These are phyloP conservation scores for Eucalyptus guilfoylei DNA, from an alignment of 345 rosid genomes.

Conservation along the genomic window DNA sequence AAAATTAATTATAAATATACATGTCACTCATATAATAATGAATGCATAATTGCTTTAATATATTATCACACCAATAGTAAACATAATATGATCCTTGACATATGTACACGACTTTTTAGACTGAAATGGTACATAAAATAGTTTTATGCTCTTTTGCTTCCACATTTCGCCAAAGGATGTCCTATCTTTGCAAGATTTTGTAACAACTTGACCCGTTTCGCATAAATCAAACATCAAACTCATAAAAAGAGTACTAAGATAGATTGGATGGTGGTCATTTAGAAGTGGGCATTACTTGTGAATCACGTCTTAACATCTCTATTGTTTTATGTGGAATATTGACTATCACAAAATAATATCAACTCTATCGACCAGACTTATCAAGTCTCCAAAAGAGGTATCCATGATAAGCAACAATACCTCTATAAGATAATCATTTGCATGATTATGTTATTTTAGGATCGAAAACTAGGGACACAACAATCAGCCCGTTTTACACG, in stretches of 20 bases:
- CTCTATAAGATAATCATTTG: no score
- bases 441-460: no score
- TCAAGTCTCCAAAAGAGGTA: accelerated
- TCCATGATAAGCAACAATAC: no score
- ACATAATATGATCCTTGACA: not conserved
- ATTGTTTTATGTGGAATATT: not conserved
- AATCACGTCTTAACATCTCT: not conserved
- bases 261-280: not conserved
- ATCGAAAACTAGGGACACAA: no score
- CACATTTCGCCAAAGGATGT: not conserved
- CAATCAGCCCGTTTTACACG: not conserved
- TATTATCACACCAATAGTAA: not conserved
- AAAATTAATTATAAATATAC: not conserved
- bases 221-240: not conserved
- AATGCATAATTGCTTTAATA: not conserved
- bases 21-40: not conserved
- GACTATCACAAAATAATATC: not conserved
- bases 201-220: not conserved
- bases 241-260: not conserved
- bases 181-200: not conserved
- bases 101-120: not conserved
- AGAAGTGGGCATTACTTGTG: not conserved
- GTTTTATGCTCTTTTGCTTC: not conserved
- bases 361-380: accelerated
- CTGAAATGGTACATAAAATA: not conserved